These are phyloP conservation scores for Salix suchowensis DNA, from an alignment of 345 rosid genomes.

Conservation along the genomic window DNA sequence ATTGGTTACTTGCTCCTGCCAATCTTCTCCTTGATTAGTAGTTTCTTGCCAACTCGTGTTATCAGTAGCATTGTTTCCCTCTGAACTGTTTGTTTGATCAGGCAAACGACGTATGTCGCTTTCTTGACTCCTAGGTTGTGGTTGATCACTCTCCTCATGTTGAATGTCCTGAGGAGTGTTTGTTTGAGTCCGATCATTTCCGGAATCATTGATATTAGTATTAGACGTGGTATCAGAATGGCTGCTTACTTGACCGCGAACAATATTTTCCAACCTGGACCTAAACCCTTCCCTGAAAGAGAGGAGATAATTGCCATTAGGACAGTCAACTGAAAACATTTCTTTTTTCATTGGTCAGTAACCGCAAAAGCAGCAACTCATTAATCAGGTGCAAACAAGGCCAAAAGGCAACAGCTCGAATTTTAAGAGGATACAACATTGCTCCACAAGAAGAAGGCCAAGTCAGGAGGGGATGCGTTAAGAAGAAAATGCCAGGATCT, in stretches of 20 bases:
- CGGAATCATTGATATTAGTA: conserved; percentile 38
- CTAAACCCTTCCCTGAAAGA: conserved; percentile 82
- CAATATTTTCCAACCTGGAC: conserved; percentile 64
- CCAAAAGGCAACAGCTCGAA: too few species aligned
- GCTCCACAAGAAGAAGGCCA: neutral
- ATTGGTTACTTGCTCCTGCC: conserved; percentile 42
- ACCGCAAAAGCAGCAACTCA: neutral
- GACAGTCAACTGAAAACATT: neutral
- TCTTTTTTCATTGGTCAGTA: neutral
- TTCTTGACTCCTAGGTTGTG: conserved; percentile 43
- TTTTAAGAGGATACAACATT: neutral
- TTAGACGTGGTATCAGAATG: conserved; percentile 44
- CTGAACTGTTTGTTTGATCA: conserved; percentile 39
- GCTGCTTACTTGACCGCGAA: conserved; percentile 56
- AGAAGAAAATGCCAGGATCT: neutral
- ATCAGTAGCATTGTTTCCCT: conserved; percentile 34
- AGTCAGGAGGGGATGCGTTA: neutral
- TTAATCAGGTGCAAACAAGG: neutral
- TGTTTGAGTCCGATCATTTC: conserved; percentile 34
- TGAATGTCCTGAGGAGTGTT: conserved; percentile 40
- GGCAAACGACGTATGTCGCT: conserved; percentile 32
- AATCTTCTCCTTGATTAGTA: conserved; percentile 37
- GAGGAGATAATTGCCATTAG: conserved; percentile 5
- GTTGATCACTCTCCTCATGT: conserved; percentile 38
- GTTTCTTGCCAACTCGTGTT: conserved; percentile 53